Conservation (phyloP, 805 yeast species). For the Myxozyma lipomycoides region DNA sequence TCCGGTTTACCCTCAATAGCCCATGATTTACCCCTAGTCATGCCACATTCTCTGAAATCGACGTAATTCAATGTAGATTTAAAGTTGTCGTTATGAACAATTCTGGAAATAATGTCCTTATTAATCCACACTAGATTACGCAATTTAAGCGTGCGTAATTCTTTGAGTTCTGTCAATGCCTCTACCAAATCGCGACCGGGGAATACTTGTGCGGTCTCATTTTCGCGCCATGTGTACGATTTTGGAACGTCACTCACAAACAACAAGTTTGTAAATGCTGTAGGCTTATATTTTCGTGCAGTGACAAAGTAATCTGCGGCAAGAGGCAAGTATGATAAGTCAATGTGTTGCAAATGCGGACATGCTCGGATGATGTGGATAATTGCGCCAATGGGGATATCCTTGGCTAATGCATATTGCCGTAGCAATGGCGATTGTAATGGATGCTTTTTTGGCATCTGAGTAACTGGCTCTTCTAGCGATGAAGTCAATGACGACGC, state of each 20-base stretch:
- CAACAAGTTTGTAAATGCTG: constrained; percentile 25
- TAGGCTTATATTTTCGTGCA: constrained; percentile 22
- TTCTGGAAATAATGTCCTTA: constrained; percentile 36
- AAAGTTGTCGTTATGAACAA: constrained; percentile 33
- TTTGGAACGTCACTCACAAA: constrained; percentile 40
- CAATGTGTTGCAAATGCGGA: constrained; percentile 51
- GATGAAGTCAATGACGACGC: neutral
- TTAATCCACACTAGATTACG: constrained; percentile 49
- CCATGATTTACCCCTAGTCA: constrained; percentile 25
- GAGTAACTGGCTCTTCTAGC: neutral
- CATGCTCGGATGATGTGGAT: constrained; percentile 67
- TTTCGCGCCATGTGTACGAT: constrained; percentile 33
- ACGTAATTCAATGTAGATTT: constrained; percentile 36
- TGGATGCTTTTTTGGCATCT: constrained; percentile 57
- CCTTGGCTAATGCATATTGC: constrained; percentile 64
- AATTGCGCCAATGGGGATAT: constrained; percentile 73
- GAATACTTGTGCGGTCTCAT: constrained; percentile 30
- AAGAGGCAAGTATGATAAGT: constrained; percentile 59
- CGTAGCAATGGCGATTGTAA: constrained; percentile 46
- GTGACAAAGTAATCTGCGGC: constrained; percentile 58
- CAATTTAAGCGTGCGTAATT: constrained; percentile 42
- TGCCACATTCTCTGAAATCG: constrained; percentile 21
- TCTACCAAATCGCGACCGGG: constrained; percentile 34
- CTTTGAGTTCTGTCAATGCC: constrained; percentile 33
- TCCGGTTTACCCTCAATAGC: constrained; percentile 15